A percentile compares a stretch with the other conserved stretches of the same genome.
Evolutionary conservation across 1,284 basidiomycete genomes (phyloP).

Genomic region (Rhodotorula mucilaginosa): DNA sequence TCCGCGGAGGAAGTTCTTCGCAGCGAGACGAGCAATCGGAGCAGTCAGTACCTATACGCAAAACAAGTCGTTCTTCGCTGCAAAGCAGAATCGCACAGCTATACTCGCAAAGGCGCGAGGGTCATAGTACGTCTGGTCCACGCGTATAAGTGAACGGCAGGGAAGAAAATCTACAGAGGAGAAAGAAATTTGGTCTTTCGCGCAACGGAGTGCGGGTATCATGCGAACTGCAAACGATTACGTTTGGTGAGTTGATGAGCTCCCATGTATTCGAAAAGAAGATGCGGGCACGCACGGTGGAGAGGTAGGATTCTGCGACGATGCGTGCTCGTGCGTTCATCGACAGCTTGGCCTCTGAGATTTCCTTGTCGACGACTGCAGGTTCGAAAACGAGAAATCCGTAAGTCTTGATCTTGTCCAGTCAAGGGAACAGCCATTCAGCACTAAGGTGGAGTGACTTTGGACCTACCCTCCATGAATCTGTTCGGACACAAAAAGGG

Average conservation of each 20-base stretch:
- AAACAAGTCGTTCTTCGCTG: too few species aligned
- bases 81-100: too few species aligned
- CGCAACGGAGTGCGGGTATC: not conserved
- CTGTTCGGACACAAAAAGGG: conserved; percentile 22
- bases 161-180: not conserved
- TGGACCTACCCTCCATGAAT: conserved; percentile 44
- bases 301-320: conserved; percentile 68
- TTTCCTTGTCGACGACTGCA: conserved; percentile 55
- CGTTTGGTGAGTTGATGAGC: not conserved
- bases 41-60: not conserved
- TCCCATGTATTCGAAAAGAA: not conserved
- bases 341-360: conserved; percentile 62
- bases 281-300: conserved; percentile 15
- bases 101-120: too few species aligned
- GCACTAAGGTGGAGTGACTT: accelerated
- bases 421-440: too few species aligned
- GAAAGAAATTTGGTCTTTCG: too few species aligned
- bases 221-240: conserved; percentile 5
- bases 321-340: conserved; percentile 95
- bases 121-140: too few species aligned
- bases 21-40: not conserved
- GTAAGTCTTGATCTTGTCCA: conserved; percentile 29
- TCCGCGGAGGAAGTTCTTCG: not conserved
- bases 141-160: too few species aligned
- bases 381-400: too few species aligned